These are phyloP conservation scores for Kodamaea neixiangensis DNA, from an alignment of 805 yeast genomes.

Conservation along the genomic window DNA sequence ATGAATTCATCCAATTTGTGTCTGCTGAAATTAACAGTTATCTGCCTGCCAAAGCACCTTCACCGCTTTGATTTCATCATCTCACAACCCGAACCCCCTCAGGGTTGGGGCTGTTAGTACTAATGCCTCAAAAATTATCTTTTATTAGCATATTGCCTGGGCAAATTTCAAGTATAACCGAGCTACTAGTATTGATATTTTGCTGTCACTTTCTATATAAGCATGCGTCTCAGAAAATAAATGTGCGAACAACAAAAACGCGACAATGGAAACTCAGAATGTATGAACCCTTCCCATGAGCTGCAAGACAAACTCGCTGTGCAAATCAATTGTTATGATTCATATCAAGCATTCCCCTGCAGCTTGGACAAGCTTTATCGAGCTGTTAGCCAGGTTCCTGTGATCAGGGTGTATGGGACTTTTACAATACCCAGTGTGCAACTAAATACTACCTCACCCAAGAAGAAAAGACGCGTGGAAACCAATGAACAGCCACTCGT, in stretches of 20 bases:
- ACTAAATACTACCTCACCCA: background rate
- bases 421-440: conserved; percentile 44
- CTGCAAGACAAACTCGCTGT: conserved; percentile 22
- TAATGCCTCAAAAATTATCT: no score
- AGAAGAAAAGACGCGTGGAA: conserved; percentile 4
- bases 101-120: no score
- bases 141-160: background rate
- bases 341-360: conserved; percentile 61
- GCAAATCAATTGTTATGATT: conserved; percentile 65
- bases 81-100: background rate
- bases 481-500: conserved; percentile 13
- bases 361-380: conserved; percentile 48
- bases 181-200: background rate
- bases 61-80: background rate
- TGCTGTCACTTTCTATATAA: background rate
- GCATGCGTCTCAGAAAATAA: no score
- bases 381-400: conserved; percentile 59
- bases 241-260: background rate
- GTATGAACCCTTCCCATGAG: conserved; percentile 2
- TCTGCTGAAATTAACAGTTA: background rate
- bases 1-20: background rate
- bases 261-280: background rate
- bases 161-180: background rate
- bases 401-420: conserved; percentile 76
- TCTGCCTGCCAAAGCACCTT: no score